These are phyloP conservation scores for Boechera divaricarpa DNA, from an alignment of 345 rosid genomes.

Conservation along the genomic window DNA sequence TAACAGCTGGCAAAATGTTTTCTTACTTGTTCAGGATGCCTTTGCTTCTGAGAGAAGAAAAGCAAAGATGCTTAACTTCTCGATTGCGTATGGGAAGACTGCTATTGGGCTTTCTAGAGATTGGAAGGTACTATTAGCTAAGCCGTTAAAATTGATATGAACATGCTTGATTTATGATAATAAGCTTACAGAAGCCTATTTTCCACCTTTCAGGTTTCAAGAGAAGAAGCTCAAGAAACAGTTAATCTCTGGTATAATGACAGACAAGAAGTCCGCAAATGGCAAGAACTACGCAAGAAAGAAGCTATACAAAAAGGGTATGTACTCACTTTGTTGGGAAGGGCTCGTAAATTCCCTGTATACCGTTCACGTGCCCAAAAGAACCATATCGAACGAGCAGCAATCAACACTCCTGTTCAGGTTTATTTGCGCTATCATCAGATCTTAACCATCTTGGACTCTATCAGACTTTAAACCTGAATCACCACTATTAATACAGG, in stretches of 20 bases:
- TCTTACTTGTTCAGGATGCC: constrained; percentile 58
- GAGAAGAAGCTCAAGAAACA: constrained; percentile 77
- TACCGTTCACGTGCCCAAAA: constrained; percentile 54
- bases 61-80: constrained; percentile 97
- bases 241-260: constrained; percentile 88
- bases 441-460: constrained; percentile 6
- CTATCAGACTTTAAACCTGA: constrained; percentile 12
- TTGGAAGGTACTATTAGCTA: constrained; percentile 76
- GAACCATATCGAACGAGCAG: constrained; percentile 82
- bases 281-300: constrained; percentile 79
- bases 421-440: constrained; percentile 43
- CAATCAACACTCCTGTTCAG: constrained; percentile 98
- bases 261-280: constrained; percentile 78
- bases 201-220: constrained; percentile 63
- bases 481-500: constrained; percentile 50
- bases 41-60: constrained; percentile 85
- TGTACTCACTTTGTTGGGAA: constrained; percentile 83
- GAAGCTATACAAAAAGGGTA: constrained; percentile 61
- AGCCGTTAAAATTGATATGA: background rate
- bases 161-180: constrained; percentile 28
- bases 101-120: constrained; percentile 86
- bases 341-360: constrained; percentile 78
- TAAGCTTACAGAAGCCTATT: constrained; percentile 16
- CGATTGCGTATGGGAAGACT: constrained; percentile 97
- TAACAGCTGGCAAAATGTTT: constrained; percentile 12